Base-by-base conservation (phyloP, 306 rosid genomes). In the Hippophae rhamnoides region DNA sequence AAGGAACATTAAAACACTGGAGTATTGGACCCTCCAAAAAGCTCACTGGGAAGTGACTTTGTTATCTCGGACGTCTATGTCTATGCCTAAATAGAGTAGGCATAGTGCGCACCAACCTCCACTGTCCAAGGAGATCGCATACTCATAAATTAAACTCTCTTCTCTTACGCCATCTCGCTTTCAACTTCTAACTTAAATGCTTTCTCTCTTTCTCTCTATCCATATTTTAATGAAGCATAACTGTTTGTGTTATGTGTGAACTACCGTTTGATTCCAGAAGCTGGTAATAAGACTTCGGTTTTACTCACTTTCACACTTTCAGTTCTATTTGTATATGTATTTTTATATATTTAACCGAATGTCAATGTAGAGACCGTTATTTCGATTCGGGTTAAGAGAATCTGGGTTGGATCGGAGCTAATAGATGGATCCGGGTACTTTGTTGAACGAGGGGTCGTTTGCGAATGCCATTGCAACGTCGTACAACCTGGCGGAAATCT, bases 401-500 rank as follows among this genome's bases (percentile, higher is more conserved):
- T 27, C 64, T 55, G 66, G 56, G 51, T 63, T 13, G 53, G 53
- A 13, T 49, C 14, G 44, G 56, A 31, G 38, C 42, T 46, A 61
- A 10, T n/a, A 5, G 0, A 90, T 90, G 97, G 95, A 90, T 90
- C 97, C 97, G 41, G 71, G 74, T 0, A 72, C 84, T 13, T 67
- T 84, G 43, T 76, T 81, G 56, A 79, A 75, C 73, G 79, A 53
- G 43, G 72, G 44, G 12, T 64, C 81, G 47, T 85, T 69, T 57
- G 58, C 85, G 10, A 78, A 79, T 67, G 56, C 79, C 44, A 81
- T 65, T 79, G 66, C 79, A 60, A 11, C 77, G 69, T 43, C 93
- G 54, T 84, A 1, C 64, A 81, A 81, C 68, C 65, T 81, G 3
- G 9, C 90, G 3, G 92, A 84, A 90, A 85, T 85, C 92, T 90